Evolutionary conservation across 2,329 filamentous ascomycete genomes (phyloP).

Genomic region (Alternaria arbusti): DNA sequence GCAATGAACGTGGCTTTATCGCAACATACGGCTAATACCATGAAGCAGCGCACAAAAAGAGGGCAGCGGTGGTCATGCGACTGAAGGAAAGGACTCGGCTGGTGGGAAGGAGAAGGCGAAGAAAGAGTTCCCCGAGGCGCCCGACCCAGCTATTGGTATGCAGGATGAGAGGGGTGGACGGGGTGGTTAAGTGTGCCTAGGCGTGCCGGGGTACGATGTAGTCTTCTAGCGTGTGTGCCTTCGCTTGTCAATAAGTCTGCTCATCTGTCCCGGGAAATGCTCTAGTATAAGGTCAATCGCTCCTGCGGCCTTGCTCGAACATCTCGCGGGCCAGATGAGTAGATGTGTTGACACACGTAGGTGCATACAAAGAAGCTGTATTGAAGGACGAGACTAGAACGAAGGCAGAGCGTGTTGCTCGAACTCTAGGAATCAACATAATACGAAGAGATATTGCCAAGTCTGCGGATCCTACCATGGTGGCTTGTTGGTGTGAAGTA

Average conservation of each 20-base stretch:
- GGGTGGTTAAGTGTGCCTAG: slow-evolving; percentile 38
- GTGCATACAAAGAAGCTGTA: neutral
- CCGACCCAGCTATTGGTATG: slow-evolving; percentile 57
- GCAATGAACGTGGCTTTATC: neutral
- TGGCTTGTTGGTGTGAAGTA: neutral
- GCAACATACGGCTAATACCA: slow-evolving; percentile 2
- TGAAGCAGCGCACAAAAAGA: slow-evolving; percentile 29
- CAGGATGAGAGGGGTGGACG: slow-evolving; percentile 58
- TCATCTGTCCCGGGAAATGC: neutral
- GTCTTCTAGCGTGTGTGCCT: neutral
- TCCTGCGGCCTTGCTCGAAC: neutral
- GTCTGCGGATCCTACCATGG: neutral
- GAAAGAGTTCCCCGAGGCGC: slow-evolving; percentile 56
- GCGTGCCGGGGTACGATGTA: neutral
- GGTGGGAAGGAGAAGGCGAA: slow-evolving; percentile 51
- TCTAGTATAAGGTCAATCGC: no score
- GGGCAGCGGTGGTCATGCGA: slow-evolving; percentile 51
- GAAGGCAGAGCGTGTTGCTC: neutral
- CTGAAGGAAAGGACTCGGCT: slow-evolving; percentile 46
- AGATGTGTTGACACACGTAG: neutral
- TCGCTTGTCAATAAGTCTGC: neutral
- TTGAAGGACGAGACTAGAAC: neutral
- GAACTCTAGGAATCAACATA: neutral
- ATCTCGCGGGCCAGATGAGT: accelerated
- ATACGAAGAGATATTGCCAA: neutral